Base-by-base conservation (phyloP, 2,329 filamentous ascomycete genomes). In the Cladosporium halotolerans region DNA sequence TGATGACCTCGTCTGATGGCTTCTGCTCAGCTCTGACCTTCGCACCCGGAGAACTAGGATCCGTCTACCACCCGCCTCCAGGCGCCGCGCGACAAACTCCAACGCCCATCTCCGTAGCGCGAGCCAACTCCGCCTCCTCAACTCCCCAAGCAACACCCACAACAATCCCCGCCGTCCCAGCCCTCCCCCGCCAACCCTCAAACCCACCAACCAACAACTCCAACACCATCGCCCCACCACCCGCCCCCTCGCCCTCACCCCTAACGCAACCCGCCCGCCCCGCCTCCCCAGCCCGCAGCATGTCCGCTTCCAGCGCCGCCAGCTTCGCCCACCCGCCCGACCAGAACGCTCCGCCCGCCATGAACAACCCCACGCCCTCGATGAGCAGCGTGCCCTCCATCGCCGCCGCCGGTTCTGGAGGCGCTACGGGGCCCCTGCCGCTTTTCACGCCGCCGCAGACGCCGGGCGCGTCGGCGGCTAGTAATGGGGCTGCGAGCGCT, bases 1-100 rank as follows among this genome's bases (percentile, higher is more conserved):
- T 99, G 46, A 95, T 99, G 74, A 93, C 90, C n/a, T 99, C 93
- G 0, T 96, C 93, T 0, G 93, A 99, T 69, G 93, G 93, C 0
- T 99, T 97, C 74, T 99, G 93, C 69, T 99, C 93, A 0, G 86
- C 88, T 0, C 76, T 99, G 5, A 87, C 90, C 0, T 99, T 99
- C 66, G 72, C 81, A 1, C 76, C 86, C 2, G 88, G 89, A 8
- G 93, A 99, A 69, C 76, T 99, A 1, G 93, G 93, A 10, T 84
- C 92, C 59, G 73, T 83, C 4, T 95, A 95, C 68, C 85, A 85
- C 32, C 83, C 89, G 61, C 58, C 63, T 62, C 60, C 66, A 63
- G 62, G 58, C 61, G 61, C 63, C 78, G 72, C 53, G 13, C 57
- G 60, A 40, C 68, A 73, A 19, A 65, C 72, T 6, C 69, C 71